These are phyloP conservation scores for Mycothermus thermophilus DNA, from an alignment of 495 filamentous ascomycete species.

Conservation along the genomic window DNA sequence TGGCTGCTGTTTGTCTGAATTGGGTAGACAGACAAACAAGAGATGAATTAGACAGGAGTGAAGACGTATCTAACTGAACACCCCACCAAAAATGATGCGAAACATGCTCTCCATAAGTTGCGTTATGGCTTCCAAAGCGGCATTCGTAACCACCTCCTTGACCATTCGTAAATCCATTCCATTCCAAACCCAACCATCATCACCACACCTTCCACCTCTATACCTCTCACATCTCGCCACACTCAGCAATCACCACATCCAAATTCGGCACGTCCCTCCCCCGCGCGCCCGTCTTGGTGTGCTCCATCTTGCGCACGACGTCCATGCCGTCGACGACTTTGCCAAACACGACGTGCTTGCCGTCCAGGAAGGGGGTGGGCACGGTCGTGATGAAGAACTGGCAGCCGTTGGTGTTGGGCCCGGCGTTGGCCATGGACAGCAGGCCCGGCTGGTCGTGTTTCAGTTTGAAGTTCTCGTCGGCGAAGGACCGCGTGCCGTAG, in stretches of 20 bases:
- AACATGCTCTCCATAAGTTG: too few species aligned
- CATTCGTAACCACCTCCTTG: too few species aligned
- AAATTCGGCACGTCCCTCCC: conserved; percentile 68
- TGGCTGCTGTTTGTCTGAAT: too few species aligned
- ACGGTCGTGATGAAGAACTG: conserved; percentile 96
- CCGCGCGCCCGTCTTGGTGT: conserved; percentile 57
- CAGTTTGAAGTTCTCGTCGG: conserved; percentile 77
- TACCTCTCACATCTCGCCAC: conserved; percentile 88
- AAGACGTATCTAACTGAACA: too few species aligned
- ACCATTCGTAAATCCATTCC: too few species aligned
- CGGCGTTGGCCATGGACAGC: conserved; percentile 91
- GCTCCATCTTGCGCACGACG: conserved; percentile 74
- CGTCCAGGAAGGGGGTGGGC: conserved; percentile 75
- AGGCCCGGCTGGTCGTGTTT: conserved; percentile 69
- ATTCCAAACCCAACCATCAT: too few species aligned
- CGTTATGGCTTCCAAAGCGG: too few species aligned
- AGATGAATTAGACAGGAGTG: too few species aligned
- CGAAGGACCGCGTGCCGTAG: conserved; percentile 71
- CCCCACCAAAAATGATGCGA: too few species aligned
- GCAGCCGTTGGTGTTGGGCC: conserved; percentile 84
- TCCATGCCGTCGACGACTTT: conserved; percentile 84
- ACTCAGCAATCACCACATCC: conserved; percentile 75
- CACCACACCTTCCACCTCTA: too few species aligned
- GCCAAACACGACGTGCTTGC: conserved; percentile 93
- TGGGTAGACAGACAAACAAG: too few species aligned